Evolutionary conservation across 2,329 filamentous ascomycete genomes (phyloP).

Genomic region (Ambrosiella xylebori): DNA sequence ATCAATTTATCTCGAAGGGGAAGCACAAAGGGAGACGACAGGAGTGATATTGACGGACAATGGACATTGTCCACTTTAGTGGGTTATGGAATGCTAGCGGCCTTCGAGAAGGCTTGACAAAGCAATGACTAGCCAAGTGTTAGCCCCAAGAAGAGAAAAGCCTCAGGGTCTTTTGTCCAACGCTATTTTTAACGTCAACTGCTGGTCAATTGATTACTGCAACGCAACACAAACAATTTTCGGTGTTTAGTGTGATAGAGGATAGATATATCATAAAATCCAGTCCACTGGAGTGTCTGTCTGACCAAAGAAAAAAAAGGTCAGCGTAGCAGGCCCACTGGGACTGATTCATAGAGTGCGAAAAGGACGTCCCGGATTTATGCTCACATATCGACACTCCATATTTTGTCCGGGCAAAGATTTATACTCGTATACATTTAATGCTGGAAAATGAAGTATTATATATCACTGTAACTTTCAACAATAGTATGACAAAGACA

Average conservation of each 20-base stretch:
- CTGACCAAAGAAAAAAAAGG: neutral
- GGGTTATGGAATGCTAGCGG: neutral
- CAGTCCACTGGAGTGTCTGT: neutral
- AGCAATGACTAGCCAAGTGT: neutral
- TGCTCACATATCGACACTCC: too few species aligned
- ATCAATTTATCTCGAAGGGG: neutral
- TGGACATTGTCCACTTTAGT: neutral
- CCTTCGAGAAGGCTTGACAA: neutral
- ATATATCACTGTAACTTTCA: too few species aligned
- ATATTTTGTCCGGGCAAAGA: too few species aligned
- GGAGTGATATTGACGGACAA: neutral
- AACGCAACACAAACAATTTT: neutral
- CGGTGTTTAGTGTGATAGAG: neutral
- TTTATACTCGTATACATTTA: too few species aligned
- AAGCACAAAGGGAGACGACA: neutral
- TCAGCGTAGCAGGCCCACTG: neutral
- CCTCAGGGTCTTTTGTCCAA: neutral
- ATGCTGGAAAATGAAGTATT: too few species aligned
- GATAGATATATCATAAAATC: neutral
- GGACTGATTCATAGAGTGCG: neutral
- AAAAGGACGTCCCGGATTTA: too few species aligned
- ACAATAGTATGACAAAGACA: too few species aligned
- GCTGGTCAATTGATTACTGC: neutral
- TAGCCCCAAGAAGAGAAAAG: neutral
- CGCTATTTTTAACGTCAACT: neutral